Evolutionary conservation across 1,284 basidiomycete species (phyloP).

Genomic region (Flammula alnicola): DNA sequence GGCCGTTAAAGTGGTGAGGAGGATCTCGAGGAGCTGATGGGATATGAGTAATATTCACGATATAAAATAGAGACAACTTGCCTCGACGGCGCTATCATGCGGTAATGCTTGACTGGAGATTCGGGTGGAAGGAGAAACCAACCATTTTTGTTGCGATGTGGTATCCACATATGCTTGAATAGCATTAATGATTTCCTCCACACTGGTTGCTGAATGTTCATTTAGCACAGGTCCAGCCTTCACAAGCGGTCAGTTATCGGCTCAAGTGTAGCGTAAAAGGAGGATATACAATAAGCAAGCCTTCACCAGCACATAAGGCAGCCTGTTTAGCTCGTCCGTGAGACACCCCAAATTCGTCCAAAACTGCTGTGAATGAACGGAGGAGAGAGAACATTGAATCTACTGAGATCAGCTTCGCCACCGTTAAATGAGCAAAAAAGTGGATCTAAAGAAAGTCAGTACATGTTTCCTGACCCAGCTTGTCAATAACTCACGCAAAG

Average conservation of each 20-base stretch:
- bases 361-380: constrained; percentile 80
- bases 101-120: constrained; percentile 49
- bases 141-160: constrained; percentile 56
- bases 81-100: constrained; percentile 63
- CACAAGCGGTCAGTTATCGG: constrained; percentile 1
- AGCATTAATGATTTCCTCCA: constrained; percentile 66
- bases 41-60: constrained; percentile 7
- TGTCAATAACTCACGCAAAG: constrained; percentile 75
- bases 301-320: constrained; percentile 86
- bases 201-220: constrained; percentile 50
- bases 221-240: constrained; percentile 68
- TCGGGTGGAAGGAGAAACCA: constrained; percentile 62
- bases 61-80: constrained; percentile 30
- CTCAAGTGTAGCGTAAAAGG: neutral
- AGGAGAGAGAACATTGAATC: constrained; percentile 80
- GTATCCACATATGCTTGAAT: constrained; percentile 71
- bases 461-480: no score
- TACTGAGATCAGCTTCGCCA: constrained; percentile 74
- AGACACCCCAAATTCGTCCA: constrained; percentile 91
- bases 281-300: constrained; percentile 74
- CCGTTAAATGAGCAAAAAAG: constrained; percentile 87
- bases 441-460: no score
- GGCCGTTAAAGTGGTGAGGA: constrained; percentile 57
- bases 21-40: constrained; percentile 63
- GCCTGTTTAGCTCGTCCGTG: constrained; percentile 85